Evolutionary conservation across 2,329 filamentous ascomycete genomes (phyloP), one percentile per base, ranked within the genome.

Genomic region (Sphaerulina musiva): DNA sequence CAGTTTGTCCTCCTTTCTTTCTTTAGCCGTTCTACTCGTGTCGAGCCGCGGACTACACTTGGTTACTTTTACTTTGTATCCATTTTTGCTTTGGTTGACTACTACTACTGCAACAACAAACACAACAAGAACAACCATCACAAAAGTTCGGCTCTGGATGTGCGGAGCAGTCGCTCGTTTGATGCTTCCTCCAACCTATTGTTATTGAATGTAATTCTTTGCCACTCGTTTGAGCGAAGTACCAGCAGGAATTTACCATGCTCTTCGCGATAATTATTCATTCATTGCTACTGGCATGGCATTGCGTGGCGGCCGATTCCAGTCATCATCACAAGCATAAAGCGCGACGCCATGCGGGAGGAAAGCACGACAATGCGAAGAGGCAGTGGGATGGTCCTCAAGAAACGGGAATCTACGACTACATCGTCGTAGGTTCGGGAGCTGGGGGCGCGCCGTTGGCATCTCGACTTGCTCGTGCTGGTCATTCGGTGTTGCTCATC

Each of bases 341-440:
- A 38, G 6, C 5, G 12, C 10, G 34, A 38, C 34, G 12, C 34
- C 26, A 29, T 29, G 26, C 26, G 5, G 34, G 10, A 9, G 10
- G 12, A 6, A 11, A 38, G 34, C 34, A 38, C 10, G 10, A 10
- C 34, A 11, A 38, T 38, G 34, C 10, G 8, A 38, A 38, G 12
- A 11, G 34, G 10, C 34, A 38, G 2, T 38, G 34, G 34, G 34
- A n/a, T 9, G 34, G 34, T 38, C 34, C 34, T 4, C 10, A 38
- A 38, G 12, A 11, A 38, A 3, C 34, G 10, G 34, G 34, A 38
- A n/a, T 38, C 12, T 85, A 85, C 63, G 82, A 85, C 56, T 85
- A 82, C 68, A 73, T 85, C 29, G 75, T 85, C 8, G 80, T 84
- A 38, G 81, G 82, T 9, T 81, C 79, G 6, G 81, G 81, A 3